These are phyloP conservation scores for Fusarium virguliforme DNA, from an alignment of 2,329 filamentous ascomycete genomes.

Conservation along the genomic window DNA sequence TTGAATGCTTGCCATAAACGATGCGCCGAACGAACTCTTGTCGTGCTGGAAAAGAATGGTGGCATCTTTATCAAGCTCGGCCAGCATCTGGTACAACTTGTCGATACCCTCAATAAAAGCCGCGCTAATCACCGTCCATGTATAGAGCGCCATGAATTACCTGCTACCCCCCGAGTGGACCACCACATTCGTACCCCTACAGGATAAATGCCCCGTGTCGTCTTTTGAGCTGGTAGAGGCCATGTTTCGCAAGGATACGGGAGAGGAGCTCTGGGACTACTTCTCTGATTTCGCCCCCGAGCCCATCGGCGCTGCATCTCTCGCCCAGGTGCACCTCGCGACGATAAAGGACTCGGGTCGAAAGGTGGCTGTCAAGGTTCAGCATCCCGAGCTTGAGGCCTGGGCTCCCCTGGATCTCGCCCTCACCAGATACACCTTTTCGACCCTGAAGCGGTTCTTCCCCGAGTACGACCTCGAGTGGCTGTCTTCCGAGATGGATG, in stretches of 20 bases:
- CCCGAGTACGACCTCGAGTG: constrained; percentile 98
- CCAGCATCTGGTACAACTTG: constrained; percentile 80
- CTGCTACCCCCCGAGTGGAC: constrained; percentile 94
- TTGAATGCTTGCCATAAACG: constrained; percentile 91
- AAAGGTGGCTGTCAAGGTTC: constrained; percentile 95
- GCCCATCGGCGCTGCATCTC: constrained; percentile 92
- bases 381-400: constrained; percentile 90
- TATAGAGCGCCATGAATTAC: constrained; percentile 92
- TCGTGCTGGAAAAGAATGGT: constrained; percentile 93
- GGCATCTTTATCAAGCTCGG: constrained; percentile 99
- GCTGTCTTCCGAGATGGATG: constrained; percentile 93
- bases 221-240: constrained; percentile 87
- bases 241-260: constrained; percentile 91
- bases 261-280: constrained; percentile 81
- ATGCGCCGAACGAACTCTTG: constrained; percentile 89
- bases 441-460: constrained; percentile 91
- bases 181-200: constrained; percentile 93
- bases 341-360: constrained; percentile 86
- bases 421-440: constrained; percentile 90
- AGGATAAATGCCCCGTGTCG: constrained; percentile 95
- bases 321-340: constrained; percentile 95
- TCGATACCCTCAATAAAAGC: background rate
- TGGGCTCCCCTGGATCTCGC: constrained; percentile 92
- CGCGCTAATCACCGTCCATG: constrained; percentile 47
- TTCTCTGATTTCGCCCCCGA: constrained; percentile 87